Evolutionary conservation across 1,284 basidiomycete genomes (phyloP).

Genomic region (Lignosus rhinocerotis): DNA sequence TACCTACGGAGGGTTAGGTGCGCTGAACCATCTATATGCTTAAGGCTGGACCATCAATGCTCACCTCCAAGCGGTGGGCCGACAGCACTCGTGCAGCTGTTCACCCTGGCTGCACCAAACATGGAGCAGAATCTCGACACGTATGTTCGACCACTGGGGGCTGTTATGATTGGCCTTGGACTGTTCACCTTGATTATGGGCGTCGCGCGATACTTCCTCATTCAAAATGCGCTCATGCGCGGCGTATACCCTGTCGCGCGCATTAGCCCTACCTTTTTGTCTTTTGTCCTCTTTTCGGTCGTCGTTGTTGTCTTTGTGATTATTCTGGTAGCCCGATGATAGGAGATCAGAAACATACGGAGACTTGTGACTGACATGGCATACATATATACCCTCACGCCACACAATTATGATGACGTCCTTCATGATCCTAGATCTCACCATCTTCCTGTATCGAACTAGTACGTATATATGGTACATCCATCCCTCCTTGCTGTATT

Average conservation of each 20-base stretch:
- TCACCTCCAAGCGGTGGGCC: neutral
- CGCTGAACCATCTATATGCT: slow-evolving; percentile 7
- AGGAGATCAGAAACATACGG: no score
- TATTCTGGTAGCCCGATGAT: slow-evolving; percentile 33
- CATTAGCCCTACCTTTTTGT: slow-evolving; percentile 44
- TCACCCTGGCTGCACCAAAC: slow-evolving; percentile 43
- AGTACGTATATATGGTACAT: no score
- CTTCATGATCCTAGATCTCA: no score
- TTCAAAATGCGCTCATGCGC: slow-evolving; percentile 53
- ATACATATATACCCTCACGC: slow-evolving; percentile 1
- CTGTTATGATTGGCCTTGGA: slow-evolving; percentile 50
- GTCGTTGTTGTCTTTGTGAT: slow-evolving; percentile 54
- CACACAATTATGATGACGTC: no score
- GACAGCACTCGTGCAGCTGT: slow-evolving; percentile 57
- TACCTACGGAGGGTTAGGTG: slow-evolving; percentile 49
- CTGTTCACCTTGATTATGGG: slow-evolving; percentile 53
- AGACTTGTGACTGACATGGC: neutral
- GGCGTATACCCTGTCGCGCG: slow-evolving; percentile 61
- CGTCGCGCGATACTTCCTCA: slow-evolving; percentile 51
- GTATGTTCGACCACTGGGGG: slow-evolving; percentile 57
- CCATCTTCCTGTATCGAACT: no score
- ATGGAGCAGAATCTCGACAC: slow-evolving; percentile 33
- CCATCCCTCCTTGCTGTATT: no score
- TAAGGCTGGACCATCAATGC: neutral
- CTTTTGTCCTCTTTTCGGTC: slow-evolving; percentile 43